Percentiles rank a stretch among this genome's conserved stretches.
phyloP scores from a whole-genome alignment of 2,329 filamentous ascomycete genomes.

The Cadophora malorum region DNA sequence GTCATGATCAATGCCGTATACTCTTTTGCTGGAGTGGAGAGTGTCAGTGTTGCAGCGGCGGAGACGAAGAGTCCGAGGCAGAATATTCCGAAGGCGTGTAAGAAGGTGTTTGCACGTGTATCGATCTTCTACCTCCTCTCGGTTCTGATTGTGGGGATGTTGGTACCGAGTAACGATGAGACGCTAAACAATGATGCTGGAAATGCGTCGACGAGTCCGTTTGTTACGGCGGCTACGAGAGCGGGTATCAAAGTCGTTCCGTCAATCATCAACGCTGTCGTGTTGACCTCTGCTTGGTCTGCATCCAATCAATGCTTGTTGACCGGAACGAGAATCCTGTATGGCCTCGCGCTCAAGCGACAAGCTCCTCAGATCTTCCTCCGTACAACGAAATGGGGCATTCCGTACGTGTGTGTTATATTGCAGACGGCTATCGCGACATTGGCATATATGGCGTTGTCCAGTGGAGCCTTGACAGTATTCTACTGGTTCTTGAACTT shows the following conservation, averaged over 20 bases:
- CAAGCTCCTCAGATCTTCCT: conserved; percentile 62
- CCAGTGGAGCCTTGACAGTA: conserved; percentile 62
- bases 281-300: conserved; percentile 75
- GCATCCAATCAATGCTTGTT: conserved; percentile 71
- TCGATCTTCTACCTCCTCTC: conserved; percentile 60
- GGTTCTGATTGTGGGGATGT: conserved; percentile 56
- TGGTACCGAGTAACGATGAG: conserved; percentile 61
- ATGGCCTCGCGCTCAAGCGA: conserved; percentile 59
- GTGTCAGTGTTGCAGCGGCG: conserved; percentile 57
- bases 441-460: conserved; percentile 71
- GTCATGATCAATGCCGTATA: conserved; percentile 55
- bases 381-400: conserved; percentile 61
- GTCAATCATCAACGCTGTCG: conserved; percentile 77
- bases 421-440: conserved; percentile 63
- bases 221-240: conserved; percentile 73
- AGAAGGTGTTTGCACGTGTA: conserved; percentile 60
- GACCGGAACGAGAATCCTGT: conserved; percentile 64
- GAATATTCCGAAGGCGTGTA: conserved; percentile 58
- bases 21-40: conserved; percentile 54
- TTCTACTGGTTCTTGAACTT: conserved; percentile 71
- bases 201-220: conserved; percentile 61
- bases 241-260: conserved; percentile 72
- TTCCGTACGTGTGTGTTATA: conserved; percentile 61
- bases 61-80: conserved; percentile 59
- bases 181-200: conserved; percentile 54